Percentiles rank a stretch among this genome's conserved stretches.
Conservation (phyloP, 768 basidiomycete species). For the Rhodotorula taiwanensis region DNA sequence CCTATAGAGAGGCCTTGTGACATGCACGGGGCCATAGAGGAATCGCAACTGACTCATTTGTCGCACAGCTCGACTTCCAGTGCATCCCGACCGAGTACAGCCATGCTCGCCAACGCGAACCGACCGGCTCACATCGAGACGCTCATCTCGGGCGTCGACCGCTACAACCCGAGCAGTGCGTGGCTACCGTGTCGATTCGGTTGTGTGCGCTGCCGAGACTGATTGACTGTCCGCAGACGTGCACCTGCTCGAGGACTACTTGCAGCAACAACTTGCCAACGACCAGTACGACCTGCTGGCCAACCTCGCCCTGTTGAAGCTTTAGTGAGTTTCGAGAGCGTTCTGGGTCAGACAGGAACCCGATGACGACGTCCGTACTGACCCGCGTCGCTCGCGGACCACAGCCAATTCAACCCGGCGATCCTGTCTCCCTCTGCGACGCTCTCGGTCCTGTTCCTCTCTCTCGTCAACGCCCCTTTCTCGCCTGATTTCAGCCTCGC, state of each 20-base stretch:
- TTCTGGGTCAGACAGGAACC: neutral
- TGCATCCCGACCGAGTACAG: too few relatives aligned
- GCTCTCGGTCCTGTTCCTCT: slow-evolving; percentile 76
- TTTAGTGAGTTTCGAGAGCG: slow-evolving; percentile 50
- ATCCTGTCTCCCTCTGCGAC: slow-evolving; percentile 16
- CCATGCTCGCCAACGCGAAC: slow-evolving; percentile 13
- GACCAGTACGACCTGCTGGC: slow-evolving; percentile 91
- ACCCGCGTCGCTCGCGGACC: neutral
- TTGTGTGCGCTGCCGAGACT: neutral
- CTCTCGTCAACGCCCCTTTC: slow-evolving; percentile 67
- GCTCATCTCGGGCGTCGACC: slow-evolving; percentile 51
- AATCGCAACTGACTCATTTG: too few relatives aligned
- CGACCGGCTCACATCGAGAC: slow-evolving; percentile 31
- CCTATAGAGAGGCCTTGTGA: too few relatives aligned
- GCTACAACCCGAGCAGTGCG: slow-evolving; percentile 80
- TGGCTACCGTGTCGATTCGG: neutral
- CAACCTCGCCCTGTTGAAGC: slow-evolving; percentile 87
- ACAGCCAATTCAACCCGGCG: slow-evolving; percentile 33
- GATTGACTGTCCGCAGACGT: slow-evolving; percentile 50
- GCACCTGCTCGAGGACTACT: slow-evolving; percentile 87
- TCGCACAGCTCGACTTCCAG: too few relatives aligned
- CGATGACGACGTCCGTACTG: neutral
- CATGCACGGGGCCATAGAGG: too few relatives aligned
- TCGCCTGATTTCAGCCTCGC: slow-evolving; percentile 92
- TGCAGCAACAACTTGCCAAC: slow-evolving; percentile 81